Evolutionary conservation across 2,329 filamentous ascomycete genomes (phyloP), one percentile per base, ranked within the genome.

Genomic region (Cryoendolithus antarcticus): DNA sequence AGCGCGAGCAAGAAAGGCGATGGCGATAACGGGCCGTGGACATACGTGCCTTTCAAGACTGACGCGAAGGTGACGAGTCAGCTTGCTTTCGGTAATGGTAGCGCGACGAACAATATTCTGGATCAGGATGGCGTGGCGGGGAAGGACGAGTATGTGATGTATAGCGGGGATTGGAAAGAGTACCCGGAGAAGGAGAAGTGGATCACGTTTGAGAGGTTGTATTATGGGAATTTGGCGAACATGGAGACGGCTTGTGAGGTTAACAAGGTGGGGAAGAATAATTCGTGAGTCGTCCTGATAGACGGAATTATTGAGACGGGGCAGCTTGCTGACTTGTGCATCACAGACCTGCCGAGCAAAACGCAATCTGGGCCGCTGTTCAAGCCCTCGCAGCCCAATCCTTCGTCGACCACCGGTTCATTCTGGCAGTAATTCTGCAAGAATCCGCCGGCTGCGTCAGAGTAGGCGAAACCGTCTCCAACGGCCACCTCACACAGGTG

Each of bases 391-490:
- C 59, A 34, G 44, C 41, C 3, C 44, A 51, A 8, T 58, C 61
- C 10, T 48, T 57, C 9, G 54, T 68, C 9, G 58, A 62, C 38
- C 47, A 58, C 35, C 58, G 60, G 34, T 63, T 64, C 55, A 61
- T 69, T 36, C 53, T 68, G 30, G 62, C 63, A 28, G 55, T 63
- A 27, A 52, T 67, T 29, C 53, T 69, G 44, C 64, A 69, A 48
- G 65, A 69, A 47, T 60, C 58, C 27, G 60, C 61, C 42, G 66
- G 65, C 37, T 68, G 65, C 43, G 60, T 65, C 4, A 59, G 62
- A 36, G 64, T 57, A 27, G 60, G 53, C 33, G 52, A 55, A 3
- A 63, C 63, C 1, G 63, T 62, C 1, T 58, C 58, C 34, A 55
- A 59, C 44, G 48, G 49, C 38, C 58, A 57, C 38, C 15, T 19